Percentiles rank a stretch among this genome's conserved stretches.
Evolutionary conservation across 2,329 filamentous ascomycete species (phyloP).

Genomic region (Verticillium albo-atrum): DNA sequence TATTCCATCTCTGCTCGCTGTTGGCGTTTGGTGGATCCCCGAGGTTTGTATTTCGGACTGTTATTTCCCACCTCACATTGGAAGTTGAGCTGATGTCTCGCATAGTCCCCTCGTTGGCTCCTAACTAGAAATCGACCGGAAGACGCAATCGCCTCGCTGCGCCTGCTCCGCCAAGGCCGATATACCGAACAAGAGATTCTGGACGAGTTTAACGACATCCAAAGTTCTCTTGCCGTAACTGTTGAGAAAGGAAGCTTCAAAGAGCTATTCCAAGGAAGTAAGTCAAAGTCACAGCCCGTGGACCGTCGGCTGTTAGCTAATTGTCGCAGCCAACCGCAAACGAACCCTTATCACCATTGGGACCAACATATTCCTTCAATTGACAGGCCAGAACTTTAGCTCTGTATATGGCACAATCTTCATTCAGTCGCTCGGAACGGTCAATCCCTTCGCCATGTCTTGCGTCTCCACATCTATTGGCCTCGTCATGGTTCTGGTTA

Average conservation of each 20-base stretch:
- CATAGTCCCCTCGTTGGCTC: constrained; percentile 20
- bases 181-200: constrained; percentile 3
- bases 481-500: constrained; percentile 8
- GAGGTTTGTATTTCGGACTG: constrained; percentile 3
- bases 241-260: background rate
- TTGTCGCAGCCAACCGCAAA: background rate
- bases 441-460: constrained; percentile 20
- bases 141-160: constrained; percentile 16
- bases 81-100: background rate
- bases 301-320: background rate
- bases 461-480: constrained; percentile 12
- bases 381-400: constrained; percentile 15
- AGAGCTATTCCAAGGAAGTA: constrained; percentile 8
- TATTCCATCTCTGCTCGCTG: constrained; percentile 20
- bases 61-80: background rate
- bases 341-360: constrained; percentile 7
- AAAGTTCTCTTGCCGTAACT: background rate
- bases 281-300: background rate
- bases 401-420: constrained; percentile 17
- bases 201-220: constrained; percentile 2
- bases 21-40: constrained; percentile 19
- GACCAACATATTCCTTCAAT: constrained; percentile 10
- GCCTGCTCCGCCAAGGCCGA: constrained; percentile 4
- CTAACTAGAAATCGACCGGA: constrained; percentile 12
- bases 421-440: constrained; percentile 16